Evolutionary conservation across 225 moss, liverwort and hornwort species (phyloP).

Genomic region (Asterella californica): DNA sequence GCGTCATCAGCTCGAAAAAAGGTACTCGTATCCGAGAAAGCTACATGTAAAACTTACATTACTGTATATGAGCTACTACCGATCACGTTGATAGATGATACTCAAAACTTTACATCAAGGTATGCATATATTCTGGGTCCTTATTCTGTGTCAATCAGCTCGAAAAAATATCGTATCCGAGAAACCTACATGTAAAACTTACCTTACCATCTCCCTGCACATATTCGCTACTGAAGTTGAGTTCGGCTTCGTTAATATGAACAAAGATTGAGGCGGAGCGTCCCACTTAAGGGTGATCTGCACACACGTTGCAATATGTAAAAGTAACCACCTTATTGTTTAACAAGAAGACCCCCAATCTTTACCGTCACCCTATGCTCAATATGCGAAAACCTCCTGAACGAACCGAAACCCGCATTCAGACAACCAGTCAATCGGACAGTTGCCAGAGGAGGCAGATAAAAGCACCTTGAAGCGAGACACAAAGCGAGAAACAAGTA

Average conservation of each 20-base stretch:
- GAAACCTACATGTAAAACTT: not conserved
- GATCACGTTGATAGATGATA: no score
- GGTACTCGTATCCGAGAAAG: no score
- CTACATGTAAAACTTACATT: constrained; percentile 39
- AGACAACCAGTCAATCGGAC: not conserved
- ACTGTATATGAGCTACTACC: constrained; percentile 30
- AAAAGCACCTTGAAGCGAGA: no score
- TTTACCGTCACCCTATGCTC: not conserved
- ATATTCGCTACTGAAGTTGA: constrained; percentile 54
- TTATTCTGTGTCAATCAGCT: no score
- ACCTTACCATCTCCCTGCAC: constrained; percentile 94
- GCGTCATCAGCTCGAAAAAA: no score
- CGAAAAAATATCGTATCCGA: no score
- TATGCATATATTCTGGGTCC: no score
- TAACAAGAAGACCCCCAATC: not conserved
- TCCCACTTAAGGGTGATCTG: constrained; percentile 90
- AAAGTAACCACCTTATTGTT: not conserved
- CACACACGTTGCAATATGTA: not conserved
- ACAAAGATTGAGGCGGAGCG: constrained; percentile 68
- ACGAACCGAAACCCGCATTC: no score
- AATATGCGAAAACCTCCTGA: no score
- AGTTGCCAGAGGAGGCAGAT: not conserved
- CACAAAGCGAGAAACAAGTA: not conserved
- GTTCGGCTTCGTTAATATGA: constrained; percentile 77
- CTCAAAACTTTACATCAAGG: no score